These are phyloP conservation scores for Paecilomyces dactylethromorphus DNA, from an alignment of 2,329 filamentous ascomycete species.

Conservation along the genomic window DNA sequence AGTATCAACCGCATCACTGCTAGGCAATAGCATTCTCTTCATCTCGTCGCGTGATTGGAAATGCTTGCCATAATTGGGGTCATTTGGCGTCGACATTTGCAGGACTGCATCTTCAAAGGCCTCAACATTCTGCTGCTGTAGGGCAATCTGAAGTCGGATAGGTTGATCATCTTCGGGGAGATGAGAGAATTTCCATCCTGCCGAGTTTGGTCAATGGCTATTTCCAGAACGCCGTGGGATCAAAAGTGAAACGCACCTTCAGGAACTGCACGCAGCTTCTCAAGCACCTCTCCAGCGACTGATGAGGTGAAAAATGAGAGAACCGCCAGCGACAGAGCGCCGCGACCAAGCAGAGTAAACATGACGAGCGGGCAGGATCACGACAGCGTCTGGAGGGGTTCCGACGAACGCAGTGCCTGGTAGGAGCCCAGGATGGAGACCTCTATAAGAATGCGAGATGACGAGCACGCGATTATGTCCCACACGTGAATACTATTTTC, in stretches of 20 bases:
- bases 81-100: slow-evolving; percentile 45
- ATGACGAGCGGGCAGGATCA: background rate
- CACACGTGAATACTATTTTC: background rate
- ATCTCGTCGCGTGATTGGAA: slow-evolving; percentile 43
- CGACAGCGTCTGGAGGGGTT: slow-evolving; percentile 14
- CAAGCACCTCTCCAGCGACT: slow-evolving; percentile 26
- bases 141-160: slow-evolving; percentile 27
- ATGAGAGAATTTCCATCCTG: slow-evolving; percentile 27
- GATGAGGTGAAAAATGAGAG: slow-evolving; percentile 21
- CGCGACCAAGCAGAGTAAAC: slow-evolving; percentile 14
- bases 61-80: slow-evolving; percentile 44
- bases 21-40: slow-evolving; percentile 43
- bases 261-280: slow-evolving; percentile 27
- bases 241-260: slow-evolving; percentile 16
- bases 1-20: slow-evolving; percentile 28
- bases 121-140: slow-evolving; percentile 26
- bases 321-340: slow-evolving; percentile 22
- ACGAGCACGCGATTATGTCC: background rate
- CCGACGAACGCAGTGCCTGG: background rate
- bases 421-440: background rate
- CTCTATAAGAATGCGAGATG: background rate
- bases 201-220: background rate
- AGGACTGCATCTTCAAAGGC: slow-evolving; percentile 41
- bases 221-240: background rate
- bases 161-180: slow-evolving; percentile 18